Percentiles rank a stretch among this genome's conserved stretches.
Evolutionary conservation across 352 stramenopile species (phyloP).

Genomic region (Pythium chondricola): DNA sequence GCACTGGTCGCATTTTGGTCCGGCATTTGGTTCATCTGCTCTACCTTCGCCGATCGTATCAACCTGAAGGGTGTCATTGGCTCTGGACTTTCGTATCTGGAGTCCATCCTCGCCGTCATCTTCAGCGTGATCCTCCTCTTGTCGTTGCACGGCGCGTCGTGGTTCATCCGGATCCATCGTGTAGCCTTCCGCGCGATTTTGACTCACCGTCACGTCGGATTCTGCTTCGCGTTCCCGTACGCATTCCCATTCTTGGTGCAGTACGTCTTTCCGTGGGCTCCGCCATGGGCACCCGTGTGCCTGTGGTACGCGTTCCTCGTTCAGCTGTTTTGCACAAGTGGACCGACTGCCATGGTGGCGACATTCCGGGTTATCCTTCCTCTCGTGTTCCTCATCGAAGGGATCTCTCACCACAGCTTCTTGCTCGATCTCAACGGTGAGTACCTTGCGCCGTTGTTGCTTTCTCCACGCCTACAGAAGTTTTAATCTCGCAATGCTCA

Average conservation of each 20-base stretch:
- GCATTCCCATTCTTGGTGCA: slow-evolving; percentile 82
- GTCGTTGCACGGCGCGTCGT: slow-evolving; percentile 62
- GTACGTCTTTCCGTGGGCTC: slow-evolving; percentile 84
- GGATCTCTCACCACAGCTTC: slow-evolving; percentile 86
- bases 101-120: slow-evolving; percentile 57
- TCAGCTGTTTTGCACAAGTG: slow-evolving; percentile 82
- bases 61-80: slow-evolving; percentile 41
- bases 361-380: slow-evolving; percentile 81
- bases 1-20: slow-evolving; percentile 5
- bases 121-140: slow-evolving; percentile 66
- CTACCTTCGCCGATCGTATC: slow-evolving; percentile 23
- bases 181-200: slow-evolving; percentile 77
- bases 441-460: neutral
- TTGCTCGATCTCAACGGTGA: slow-evolving; percentile 85
- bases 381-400: slow-evolving; percentile 81
- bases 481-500: slow-evolving; percentile 7
- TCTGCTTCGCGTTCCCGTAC: slow-evolving; percentile 86
- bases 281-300: slow-evolving; percentile 83
- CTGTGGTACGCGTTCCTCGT: slow-evolving; percentile 89
- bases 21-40: slow-evolving; percentile 11
- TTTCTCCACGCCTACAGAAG: neutral
- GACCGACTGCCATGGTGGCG: slow-evolving; percentile 77
- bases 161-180: slow-evolving; percentile 75
- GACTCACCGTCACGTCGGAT: slow-evolving; percentile 81
- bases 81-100: slow-evolving; percentile 42